These are phyloP conservation scores for Populus hybrid DNA, from an alignment of 441 rosid species.

Conservation along the genomic window DNA sequence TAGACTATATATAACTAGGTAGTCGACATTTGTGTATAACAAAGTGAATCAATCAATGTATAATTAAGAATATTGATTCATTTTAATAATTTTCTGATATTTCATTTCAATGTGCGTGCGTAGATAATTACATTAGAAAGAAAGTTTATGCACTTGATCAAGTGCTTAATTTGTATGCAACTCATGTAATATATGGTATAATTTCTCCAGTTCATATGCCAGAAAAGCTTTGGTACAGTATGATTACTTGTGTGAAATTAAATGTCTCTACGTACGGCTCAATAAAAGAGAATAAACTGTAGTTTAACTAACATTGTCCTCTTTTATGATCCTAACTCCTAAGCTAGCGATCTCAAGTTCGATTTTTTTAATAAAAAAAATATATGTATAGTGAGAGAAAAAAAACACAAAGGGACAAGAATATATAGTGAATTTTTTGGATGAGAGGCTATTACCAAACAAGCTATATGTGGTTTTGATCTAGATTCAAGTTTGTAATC, in stretches of 20 bases:
- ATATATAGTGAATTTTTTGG: no score
- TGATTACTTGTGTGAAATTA: neutral
- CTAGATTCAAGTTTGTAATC: no score
- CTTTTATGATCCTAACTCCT: neutral
- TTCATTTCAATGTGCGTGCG: neutral
- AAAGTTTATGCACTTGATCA: neutral
- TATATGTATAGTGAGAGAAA: no score
- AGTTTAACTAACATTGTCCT: neutral
- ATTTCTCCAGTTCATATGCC: neutral
- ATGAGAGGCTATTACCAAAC: no score
- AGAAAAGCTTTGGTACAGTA: neutral
- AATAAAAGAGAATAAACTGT: neutral
- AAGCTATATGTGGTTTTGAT: no score
- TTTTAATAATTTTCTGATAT: neutral
- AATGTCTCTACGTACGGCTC: neutral
- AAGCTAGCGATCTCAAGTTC: neutral
- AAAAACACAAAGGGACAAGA: no score
- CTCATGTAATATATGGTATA: neutral
- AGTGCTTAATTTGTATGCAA: neutral
- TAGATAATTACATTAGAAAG: neutral
- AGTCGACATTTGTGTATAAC: neutral
- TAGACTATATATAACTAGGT: neutral
- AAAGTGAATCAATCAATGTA: neutral
- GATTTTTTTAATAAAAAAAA: neutral
- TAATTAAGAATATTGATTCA: neutral